Conservation (phyloP, 768 basidiomycete genomes). For the Suillus spraguei region DNA sequence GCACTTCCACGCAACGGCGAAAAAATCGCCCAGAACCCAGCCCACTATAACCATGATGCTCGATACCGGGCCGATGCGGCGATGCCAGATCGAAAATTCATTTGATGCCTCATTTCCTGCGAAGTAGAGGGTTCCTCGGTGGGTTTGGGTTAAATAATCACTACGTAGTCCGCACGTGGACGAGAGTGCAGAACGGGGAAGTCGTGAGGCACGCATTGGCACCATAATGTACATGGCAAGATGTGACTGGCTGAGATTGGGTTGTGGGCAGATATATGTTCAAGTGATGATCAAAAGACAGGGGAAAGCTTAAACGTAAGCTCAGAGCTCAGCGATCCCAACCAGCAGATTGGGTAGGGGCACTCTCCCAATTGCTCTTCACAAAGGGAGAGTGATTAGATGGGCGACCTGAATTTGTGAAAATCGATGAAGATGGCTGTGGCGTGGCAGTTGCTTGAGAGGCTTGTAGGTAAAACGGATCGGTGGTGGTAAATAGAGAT, state of each 20-base stretch:
- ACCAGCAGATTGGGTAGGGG: background rate
- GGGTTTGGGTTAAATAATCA: constrained; percentile 9
- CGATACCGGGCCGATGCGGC: constrained; percentile 9
- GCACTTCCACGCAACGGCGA: background rate
- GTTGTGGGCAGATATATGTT: background rate
- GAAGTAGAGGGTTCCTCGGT: constrained; percentile 1
- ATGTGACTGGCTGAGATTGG: background rate
- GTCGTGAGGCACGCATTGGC: constrained; percentile 1
- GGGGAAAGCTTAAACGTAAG: background rate
- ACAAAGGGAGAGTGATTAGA: constrained; percentile 44
- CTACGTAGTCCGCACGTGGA: background rate
- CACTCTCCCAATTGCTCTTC: constrained; percentile 16
- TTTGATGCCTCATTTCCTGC: constrained; percentile 4
- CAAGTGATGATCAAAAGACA: background rate
- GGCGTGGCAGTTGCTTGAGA: constrained; percentile 36
- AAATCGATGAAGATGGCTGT: constrained; percentile 35
- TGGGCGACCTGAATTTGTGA: constrained; percentile 40
- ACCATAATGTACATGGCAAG: constrained; percentile 3
- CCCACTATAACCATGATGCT: background rate
- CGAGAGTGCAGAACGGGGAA: background rate
- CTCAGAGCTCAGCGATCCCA: constrained; percentile 1
- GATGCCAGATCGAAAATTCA: background rate
- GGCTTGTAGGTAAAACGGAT: constrained; percentile 52
- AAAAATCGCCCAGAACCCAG: constrained; percentile 1
- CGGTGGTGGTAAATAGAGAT: constrained; percentile 46